phyloP scores from a whole-genome alignment of 1,284 basidiomycete species.

The Moniliella sp. region DNA sequence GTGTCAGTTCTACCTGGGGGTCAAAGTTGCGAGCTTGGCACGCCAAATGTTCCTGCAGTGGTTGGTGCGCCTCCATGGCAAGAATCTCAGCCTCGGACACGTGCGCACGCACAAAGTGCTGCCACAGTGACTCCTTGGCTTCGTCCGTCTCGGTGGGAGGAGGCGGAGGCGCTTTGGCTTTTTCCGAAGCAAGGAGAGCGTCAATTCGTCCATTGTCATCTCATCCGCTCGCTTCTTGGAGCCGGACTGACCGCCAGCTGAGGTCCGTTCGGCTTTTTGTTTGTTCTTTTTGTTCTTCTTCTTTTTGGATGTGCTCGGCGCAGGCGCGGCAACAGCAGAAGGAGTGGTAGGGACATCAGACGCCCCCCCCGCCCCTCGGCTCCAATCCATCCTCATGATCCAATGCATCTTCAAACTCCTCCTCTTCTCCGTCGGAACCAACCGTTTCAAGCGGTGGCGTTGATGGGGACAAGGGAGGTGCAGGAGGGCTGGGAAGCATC shows the following conservation, averaged over 20 bases:
- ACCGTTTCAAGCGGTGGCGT: no score
- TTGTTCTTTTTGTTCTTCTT: not conserved
- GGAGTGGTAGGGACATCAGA: not conserved
- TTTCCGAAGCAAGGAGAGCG: slow-evolving; percentile 17
- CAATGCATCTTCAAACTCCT: no score
- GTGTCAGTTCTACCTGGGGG: slow-evolving; percentile 20
- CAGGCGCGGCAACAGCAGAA: not conserved
- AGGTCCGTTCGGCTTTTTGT: slow-evolving; percentile 4
- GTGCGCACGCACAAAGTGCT: not conserved
- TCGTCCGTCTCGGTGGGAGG: no score
- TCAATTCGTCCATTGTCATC: slow-evolving; percentile 28
- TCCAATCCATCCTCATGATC: not conserved
- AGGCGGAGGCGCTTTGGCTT: slow-evolving; percentile 2
- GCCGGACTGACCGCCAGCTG: not conserved
- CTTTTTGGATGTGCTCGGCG: not conserved
- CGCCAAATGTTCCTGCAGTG: not conserved
- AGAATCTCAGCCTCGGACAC: not conserved
- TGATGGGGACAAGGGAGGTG: no score
- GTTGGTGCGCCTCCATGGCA: not conserved
- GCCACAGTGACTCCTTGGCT: not conserved
- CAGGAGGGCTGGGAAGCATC: no score
- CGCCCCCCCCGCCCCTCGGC: not conserved
- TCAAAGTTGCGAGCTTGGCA: slow-evolving; percentile 12
- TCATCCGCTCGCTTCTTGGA: slow-evolving; percentile 8
- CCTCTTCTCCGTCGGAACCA: no score